These are phyloP conservation scores for Melampsora americana DNA, from an alignment of 1,284 basidiomycete genomes.

Conservation along the genomic window DNA sequence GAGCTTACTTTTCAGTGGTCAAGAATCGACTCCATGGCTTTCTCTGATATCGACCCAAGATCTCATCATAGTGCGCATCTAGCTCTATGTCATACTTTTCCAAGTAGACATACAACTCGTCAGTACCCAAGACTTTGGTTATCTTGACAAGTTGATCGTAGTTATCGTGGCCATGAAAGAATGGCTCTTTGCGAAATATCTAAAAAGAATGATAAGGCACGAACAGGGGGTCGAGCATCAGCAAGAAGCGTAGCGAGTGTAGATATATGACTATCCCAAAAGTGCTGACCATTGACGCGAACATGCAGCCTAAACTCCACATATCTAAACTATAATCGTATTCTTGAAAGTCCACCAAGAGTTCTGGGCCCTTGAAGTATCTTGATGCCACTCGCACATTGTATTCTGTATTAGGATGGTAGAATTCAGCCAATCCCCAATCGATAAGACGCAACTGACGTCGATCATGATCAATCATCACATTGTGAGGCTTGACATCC, in stretches of 20 bases:
- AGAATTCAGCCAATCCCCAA: slow-evolving; percentile 98
- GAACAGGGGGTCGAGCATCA: slow-evolving; percentile 1
- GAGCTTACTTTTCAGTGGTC: slow-evolving; percentile 47
- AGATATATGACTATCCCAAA: not conserved
- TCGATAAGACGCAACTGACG: slow-evolving; percentile 91
- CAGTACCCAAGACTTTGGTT: slow-evolving; percentile 92
- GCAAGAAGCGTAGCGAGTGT: not conserved
- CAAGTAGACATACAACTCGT: slow-evolving; percentile 83
- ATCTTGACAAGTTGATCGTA: slow-evolving; percentile 99
- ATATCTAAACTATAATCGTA: slow-evolving; percentile 71
- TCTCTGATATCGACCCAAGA: slow-evolving; percentile 52
- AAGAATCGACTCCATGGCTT: slow-evolving; percentile 54
- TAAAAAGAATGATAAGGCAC: slow-evolving; percentile 52
- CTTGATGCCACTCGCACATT: slow-evolving; percentile 95
- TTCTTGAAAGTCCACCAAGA: slow-evolving; percentile 96
- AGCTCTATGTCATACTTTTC: slow-evolving; percentile 85
- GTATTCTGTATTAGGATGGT: slow-evolving; percentile 95
- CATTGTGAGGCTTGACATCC: slow-evolving; percentile 98
- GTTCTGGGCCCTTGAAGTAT: slow-evolving; percentile 97
- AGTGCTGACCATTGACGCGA: slow-evolving; percentile 85
- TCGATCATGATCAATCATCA: slow-evolving; percentile 98
- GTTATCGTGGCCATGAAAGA: slow-evolving; percentile 99
- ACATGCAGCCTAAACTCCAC: slow-evolving; percentile 99
- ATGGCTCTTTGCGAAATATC: slow-evolving; percentile 99
- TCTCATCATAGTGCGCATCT: slow-evolving; percentile 54